Conservation (phyloP, 2,329 filamentous ascomycete genomes). For the Zarea fungicola region DNA sequence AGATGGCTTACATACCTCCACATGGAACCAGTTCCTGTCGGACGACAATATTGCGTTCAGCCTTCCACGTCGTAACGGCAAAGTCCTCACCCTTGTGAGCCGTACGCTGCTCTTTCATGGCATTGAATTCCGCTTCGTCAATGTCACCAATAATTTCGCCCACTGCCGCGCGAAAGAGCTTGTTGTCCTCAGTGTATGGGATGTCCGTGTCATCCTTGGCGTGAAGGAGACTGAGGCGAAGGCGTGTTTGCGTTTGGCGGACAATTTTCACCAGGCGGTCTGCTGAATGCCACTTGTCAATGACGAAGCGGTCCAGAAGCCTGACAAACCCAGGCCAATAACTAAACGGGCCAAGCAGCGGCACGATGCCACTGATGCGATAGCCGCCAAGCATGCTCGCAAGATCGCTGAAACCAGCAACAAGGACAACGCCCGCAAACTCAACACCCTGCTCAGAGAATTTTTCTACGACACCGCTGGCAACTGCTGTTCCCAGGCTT, state of each 20-base stretch:
- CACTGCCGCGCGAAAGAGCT: conserved; percentile 56
- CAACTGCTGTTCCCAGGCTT: conserved; percentile 82
- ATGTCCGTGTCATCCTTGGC: conserved; percentile 80
- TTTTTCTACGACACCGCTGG: conserved; percentile 66
- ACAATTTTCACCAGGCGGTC: conserved; percentile 57
- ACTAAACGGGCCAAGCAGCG: conserved; percentile 70
- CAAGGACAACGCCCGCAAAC: conserved; percentile 75
- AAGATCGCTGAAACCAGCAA: conserved; percentile 74
- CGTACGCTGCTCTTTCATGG: conserved; percentile 43
- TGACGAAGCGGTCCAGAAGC: conserved; percentile 56
- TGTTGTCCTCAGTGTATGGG: conserved; percentile 63
- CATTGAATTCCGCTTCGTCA: conserved; percentile 33
- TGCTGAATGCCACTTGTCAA: conserved; percentile 78
- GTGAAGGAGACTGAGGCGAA: conserved; percentile 71
- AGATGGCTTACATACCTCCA: conserved; percentile 40
- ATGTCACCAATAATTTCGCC: conserved; percentile 40
- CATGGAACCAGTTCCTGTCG: conserved; percentile 50
- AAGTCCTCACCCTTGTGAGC: conserved; percentile 39
- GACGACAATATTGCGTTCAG: conserved; percentile 42
- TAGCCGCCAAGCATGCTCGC: conserved; percentile 71
- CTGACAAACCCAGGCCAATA: conserved; percentile 59
- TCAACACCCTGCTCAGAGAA: conserved; percentile 57
- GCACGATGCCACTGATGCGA: conserved; percentile 70
- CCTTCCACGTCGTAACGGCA: conserved; percentile 42
- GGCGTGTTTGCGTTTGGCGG: conserved; percentile 41